These are phyloP conservation scores for Suillus paluster DNA, from an alignment of 768 basidiomycete species.

Conservation along the genomic window DNA sequence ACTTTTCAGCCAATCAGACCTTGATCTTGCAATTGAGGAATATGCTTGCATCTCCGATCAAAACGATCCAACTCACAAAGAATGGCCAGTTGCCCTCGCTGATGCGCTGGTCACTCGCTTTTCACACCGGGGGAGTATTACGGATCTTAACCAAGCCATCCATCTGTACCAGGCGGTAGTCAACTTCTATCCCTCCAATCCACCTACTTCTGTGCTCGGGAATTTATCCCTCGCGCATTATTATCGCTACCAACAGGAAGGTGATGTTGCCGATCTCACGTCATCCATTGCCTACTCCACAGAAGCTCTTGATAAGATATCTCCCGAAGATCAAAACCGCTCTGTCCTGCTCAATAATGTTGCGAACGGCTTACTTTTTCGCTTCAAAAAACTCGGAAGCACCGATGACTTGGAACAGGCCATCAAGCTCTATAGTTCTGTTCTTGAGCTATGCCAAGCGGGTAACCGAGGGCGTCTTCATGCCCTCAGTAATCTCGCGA, in stretches of 20 bases:
- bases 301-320: constrained; percentile 23
- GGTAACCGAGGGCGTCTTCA: neutral
- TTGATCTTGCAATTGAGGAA: neutral
- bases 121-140: constrained; percentile 10
- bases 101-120: constrained; percentile 17
- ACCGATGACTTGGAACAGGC: constrained; percentile 16
- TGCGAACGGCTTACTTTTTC: constrained; percentile 1
- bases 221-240: constrained; percentile 3
- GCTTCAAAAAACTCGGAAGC: constrained; percentile 15
- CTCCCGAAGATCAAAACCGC: constrained; percentile 17
- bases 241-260: constrained; percentile 29
- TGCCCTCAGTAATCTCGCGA: constrained; percentile 28
- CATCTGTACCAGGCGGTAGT: constrained; percentile 25
- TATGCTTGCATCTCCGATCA: constrained; percentile 13
- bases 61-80: constrained; percentile 17
- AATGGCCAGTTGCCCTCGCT: constrained; percentile 18
- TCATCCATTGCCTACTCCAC: constrained; percentile 30
- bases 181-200: constrained; percentile 15
- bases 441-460: neutral
- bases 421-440: constrained; percentile 20
- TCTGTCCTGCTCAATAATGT: neutral
- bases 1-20: neutral
- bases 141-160: constrained; percentile 24
- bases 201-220: neutral
- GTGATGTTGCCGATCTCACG: constrained; percentile 30